Evolutionary conservation across 2,329 filamentous ascomycete species (phyloP).

Genomic region (Arthrobotrys musiformis): DNA sequence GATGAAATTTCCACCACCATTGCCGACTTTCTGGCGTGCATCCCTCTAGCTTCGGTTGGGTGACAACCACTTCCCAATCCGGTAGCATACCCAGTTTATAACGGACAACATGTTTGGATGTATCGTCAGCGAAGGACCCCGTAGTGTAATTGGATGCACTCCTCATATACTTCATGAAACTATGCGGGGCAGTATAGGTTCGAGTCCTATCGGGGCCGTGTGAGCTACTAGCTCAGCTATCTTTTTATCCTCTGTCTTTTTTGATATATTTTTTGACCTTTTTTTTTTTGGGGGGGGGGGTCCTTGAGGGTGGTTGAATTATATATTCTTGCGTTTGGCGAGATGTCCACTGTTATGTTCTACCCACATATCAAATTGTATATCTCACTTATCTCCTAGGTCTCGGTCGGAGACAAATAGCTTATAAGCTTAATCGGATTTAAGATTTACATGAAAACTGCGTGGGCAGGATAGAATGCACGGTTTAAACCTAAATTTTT

Average conservation of each 20-base stretch:
- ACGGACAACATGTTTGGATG: not conserved
- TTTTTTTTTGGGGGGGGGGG: not conserved
- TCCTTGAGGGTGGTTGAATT: too few relatives aligned
- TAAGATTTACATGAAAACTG: too few relatives aligned
- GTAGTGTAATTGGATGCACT: conserved; percentile 23
- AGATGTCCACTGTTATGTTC: too few relatives aligned
- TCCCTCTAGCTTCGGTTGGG: not conserved
- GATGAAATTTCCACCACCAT: not conserved
- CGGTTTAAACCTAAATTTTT: too few relatives aligned
- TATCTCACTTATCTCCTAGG: too few relatives aligned
- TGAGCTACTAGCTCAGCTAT: not conserved
- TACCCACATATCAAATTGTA: too few relatives aligned
- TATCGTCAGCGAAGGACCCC: not conserved
- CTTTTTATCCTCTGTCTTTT: not conserved
- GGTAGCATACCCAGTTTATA: not conserved
- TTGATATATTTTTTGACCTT: not conserved
- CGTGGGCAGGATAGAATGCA: too few relatives aligned
- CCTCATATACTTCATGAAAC: not conserved
- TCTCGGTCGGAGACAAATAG: too few relatives aligned
- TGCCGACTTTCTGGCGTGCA: not conserved
- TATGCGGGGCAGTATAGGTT: conserved; percentile 5
- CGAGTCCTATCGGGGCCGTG: conserved; percentile 15
- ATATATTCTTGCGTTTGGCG: too few relatives aligned
- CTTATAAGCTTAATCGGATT: too few relatives aligned
- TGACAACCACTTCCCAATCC: not conserved